Base-by-base conservation (phyloP, 2,329 filamentous ascomycete species). In the Arthrinium phaeospermum region DNA sequence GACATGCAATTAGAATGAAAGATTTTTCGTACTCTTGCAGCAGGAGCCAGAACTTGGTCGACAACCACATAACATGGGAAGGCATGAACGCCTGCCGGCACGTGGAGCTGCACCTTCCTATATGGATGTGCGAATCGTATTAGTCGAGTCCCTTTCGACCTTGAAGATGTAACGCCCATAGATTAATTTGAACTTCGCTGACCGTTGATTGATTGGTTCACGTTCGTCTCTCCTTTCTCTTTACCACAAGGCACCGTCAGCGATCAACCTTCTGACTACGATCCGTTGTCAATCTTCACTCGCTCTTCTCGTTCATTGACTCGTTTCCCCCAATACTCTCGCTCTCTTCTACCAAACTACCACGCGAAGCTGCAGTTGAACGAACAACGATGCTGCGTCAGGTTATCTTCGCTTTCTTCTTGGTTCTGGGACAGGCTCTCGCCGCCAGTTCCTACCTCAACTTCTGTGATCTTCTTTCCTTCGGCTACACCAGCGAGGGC, bases 401-500 rank as follows among this genome's bases (percentile, higher is more conserved):
- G 2, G 34, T n/a, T 19, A 10, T n/a, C 19, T 64, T 64, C 22
- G 30, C 41, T 19, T 64, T 64, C 34, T 13, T 64, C 34, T n/a
- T 64, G 22, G 34, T n/a, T 3, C 22, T 64, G 34, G 57, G 57
- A 41, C 34, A 64, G 34, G 57, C 57, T 14, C 34, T 64, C 30
- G 57, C 57, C 34, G 57, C 57, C 34, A 41, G 5, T 12, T 64
- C 57, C 34, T 64, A 64, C 30, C 57, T 64, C 34, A 64, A 64
- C 34, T 64, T 64, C 57, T 64, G 57, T n/a, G 57, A 64, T 12
- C 57, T 24, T n/a, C 34, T 64, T 3, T 41, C 57, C 19, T 64
- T n/a, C 19, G 57, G 57, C 57, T 64, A 64, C 22, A 64, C 34
- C 34, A 64, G 30, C 57, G 57, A 64, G 22, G 57, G 57, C 34